These are phyloP conservation scores for Talaromyces nanjingensis DNA, from an alignment of 495 filamentous ascomycete genomes.

Conservation along the genomic window DNA sequence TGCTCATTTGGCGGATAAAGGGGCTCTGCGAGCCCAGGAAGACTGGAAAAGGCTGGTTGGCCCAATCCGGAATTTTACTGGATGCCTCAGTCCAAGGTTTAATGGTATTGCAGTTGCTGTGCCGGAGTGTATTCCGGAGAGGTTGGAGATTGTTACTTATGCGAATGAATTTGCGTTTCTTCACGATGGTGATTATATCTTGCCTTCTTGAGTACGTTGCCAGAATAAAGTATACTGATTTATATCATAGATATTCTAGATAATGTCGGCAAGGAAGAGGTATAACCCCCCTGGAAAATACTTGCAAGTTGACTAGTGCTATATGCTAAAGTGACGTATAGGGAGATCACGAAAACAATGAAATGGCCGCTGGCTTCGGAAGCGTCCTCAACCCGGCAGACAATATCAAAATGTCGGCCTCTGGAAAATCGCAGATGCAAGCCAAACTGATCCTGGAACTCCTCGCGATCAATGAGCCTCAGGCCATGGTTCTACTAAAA, in stretches of 20 bases:
- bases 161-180: constrained; percentile 37
- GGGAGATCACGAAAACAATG: constrained; percentile 2
- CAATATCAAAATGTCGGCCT: not conserved
- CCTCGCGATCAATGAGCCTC: not conserved
- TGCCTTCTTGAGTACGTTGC: not conserved
- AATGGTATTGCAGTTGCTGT: not conserved
- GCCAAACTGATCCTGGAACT: not conserved
- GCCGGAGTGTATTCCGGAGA: constrained; percentile 34
- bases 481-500: not conserved
- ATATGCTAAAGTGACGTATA: not conserved
- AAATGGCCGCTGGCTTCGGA: constrained; percentile 1
- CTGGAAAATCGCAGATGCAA: not conserved
- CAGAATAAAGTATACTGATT: not conserved
- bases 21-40: not conserved
- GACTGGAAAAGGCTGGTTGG: constrained; percentile 1
- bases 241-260: not conserved
- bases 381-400: not conserved
- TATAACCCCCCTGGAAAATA: not conserved
- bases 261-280: not conserved
- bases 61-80: not conserved
- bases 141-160: constrained; percentile 34
- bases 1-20: not conserved
- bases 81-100: not conserved
- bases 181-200: constrained; percentile 28
- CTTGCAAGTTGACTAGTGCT: not conserved